Evolutionary conservation across 495 filamentous ascomycete genomes (phyloP).

Genomic region (Neurospora sp.): DNA sequence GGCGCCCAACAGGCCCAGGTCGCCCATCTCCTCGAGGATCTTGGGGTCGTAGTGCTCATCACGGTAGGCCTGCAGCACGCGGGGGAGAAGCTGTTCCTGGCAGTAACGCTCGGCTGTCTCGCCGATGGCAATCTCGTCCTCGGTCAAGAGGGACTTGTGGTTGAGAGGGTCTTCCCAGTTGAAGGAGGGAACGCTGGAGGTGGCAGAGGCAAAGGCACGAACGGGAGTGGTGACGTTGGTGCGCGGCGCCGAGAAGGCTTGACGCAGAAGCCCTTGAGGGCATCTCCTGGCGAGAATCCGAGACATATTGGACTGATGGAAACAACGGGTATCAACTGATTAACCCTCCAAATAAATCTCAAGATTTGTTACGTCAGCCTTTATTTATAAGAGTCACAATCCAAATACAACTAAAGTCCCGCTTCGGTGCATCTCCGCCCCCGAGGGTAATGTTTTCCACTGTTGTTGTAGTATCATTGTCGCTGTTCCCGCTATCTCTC

Average conservation of each 20-base stretch:
- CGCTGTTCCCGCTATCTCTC: not conserved
- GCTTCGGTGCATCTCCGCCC: not conserved
- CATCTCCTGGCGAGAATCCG: constrained; percentile 2
- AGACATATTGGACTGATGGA: not conserved
- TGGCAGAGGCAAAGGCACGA: constrained; percentile 15
- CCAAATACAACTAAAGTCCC: not conserved
- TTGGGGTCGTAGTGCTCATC: constrained; percentile 84
- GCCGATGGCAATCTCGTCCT: constrained; percentile 81
- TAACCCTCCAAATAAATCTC: not conserved
- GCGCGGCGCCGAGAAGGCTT: not conserved
- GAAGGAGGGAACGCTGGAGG: constrained; percentile 37
- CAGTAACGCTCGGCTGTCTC: constrained; percentile 88
- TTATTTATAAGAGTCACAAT: not conserved
- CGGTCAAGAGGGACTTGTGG: constrained; percentile 62
- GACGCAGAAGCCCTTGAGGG: constrained; percentile 3
- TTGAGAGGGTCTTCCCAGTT: constrained; percentile 88
- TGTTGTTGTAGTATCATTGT: not conserved
- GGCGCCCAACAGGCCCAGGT: constrained; percentile 81
- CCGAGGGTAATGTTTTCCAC: not conserved
- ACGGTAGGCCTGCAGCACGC: constrained; percentile 89
- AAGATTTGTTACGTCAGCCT: not conserved
- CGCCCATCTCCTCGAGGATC: constrained; percentile 93
- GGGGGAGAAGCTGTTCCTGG: constrained; percentile 75
- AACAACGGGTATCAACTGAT: not conserved
- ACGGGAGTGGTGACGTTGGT: not conserved